Conservation (phyloP, 1,139 yeast species). For the Schizosaccharomyces versatilis region DNA sequence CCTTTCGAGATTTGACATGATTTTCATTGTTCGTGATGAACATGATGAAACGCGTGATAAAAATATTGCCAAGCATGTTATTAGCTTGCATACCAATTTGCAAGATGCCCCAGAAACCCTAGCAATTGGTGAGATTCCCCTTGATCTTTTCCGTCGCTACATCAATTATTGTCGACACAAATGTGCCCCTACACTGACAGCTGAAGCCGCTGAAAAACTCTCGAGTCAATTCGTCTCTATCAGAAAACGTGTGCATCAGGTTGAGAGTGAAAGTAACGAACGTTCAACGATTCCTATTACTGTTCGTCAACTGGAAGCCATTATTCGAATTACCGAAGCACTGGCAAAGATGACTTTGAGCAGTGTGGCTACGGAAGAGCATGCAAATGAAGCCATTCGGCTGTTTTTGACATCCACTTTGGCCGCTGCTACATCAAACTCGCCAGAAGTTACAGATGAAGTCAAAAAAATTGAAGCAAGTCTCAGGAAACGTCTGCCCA, state of each 20-base stretch:
- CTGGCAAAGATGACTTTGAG: slow-evolving; percentile 67
- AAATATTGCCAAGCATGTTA: slow-evolving; percentile 81
- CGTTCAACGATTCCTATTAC: slow-evolving; percentile 94
- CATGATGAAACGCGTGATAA: slow-evolving; percentile 72
- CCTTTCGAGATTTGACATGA: slow-evolving; percentile 94
- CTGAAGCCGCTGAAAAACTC: slow-evolving; percentile 74
- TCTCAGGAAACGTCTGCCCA: slow-evolving; percentile 72
- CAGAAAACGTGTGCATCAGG: slow-evolving; percentile 59
- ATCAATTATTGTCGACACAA: slow-evolving; percentile 70
- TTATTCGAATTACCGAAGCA: slow-evolving; percentile 84
- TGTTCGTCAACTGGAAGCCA: slow-evolving; percentile 91
- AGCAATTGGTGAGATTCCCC: slow-evolving; percentile 57
- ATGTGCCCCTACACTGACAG: slow-evolving; percentile 81
- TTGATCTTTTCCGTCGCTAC: slow-evolving; percentile 76
- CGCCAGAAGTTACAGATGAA: slow-evolving; percentile 37
- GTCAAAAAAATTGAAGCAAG: slow-evolving; percentile 64
- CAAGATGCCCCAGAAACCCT: slow-evolving; percentile 25
- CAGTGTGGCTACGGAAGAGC: slow-evolving; percentile 69
- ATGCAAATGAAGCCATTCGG: slow-evolving; percentile 88
- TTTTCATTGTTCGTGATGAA: slow-evolving; percentile 86
- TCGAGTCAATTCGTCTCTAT: slow-evolving; percentile 90
- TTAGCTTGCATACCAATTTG: slow-evolving; percentile 49
- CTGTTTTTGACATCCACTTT: slow-evolving; percentile 89
- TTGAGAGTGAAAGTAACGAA: slow-evolving; percentile 64
- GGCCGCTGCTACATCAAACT: slow-evolving; percentile 85